phyloP scores from a whole-genome alignment of 768 basidiomycete species.

The Chlorophyllum brunneum region DNA sequence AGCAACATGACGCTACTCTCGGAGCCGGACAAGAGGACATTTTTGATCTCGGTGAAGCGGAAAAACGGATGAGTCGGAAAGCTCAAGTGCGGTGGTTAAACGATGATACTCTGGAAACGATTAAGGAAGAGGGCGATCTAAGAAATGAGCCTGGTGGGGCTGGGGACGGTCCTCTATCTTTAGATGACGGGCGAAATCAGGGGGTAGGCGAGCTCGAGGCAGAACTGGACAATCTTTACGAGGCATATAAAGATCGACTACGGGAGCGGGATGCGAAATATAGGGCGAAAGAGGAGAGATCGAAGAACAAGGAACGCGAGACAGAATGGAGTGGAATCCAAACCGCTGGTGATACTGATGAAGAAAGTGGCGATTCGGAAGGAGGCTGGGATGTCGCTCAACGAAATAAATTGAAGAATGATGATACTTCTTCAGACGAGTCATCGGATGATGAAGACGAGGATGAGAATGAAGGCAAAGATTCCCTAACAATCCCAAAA shows the following conservation, averaged over 20 bases:
- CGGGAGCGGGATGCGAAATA: constrained; percentile 85
- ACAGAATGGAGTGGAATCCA: constrained; percentile 17
- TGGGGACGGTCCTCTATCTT: constrained; percentile 39
- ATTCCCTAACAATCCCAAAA: constrained; percentile 35
- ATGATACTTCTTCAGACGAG: constrained; percentile 49
- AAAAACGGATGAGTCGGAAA: constrained; percentile 36
- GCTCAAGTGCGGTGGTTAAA: constrained; percentile 34
- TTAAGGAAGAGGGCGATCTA: constrained; percentile 28
- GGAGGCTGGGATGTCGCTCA: constrained; percentile 76
- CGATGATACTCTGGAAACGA: constrained; percentile 39
- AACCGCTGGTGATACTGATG: constrained; percentile 36
- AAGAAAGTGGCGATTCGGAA: constrained; percentile 39
- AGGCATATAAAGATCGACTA: constrained; percentile 77
- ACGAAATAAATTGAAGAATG: constrained; percentile 44
- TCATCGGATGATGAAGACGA: constrained; percentile 43
- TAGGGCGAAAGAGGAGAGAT: constrained; percentile 74
- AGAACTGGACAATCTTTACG: constrained; percentile 88
- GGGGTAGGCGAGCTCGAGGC: constrained; percentile 66
- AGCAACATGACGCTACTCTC: constrained; percentile 73
- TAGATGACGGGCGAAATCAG: constrained; percentile 67
- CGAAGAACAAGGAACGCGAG: constrained; percentile 68
- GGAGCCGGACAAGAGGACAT: constrained; percentile 79
- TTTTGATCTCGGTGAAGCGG: constrained; percentile 75
- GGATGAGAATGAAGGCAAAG: constrained; percentile 24
- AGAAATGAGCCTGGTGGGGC: constrained; percentile 10